Base-by-base conservation (phyloP, 2,329 filamentous ascomycete species). In the Fusarium vanettenii region DNA sequence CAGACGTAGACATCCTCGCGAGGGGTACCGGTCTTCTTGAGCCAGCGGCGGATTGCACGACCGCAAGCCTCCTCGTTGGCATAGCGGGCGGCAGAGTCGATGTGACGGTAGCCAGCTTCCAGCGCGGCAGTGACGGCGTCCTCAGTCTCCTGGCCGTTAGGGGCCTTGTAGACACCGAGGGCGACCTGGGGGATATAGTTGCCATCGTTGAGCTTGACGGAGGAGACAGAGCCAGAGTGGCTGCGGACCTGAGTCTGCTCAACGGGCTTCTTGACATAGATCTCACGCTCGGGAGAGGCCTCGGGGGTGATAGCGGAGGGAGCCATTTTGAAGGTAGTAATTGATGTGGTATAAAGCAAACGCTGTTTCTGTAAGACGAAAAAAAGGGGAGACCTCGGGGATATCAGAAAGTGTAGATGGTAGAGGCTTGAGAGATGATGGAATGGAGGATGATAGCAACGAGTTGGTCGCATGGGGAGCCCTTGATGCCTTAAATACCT, bases 191-290 rank as follows among this genome's bases (percentile, higher is more conserved):
- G 93, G 62, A 95, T 93, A 65, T 88, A 87, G 75, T 90, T 89
- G 70, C 92, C 92, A 84, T 95, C 92, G 79, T 93, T 94, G 70
- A 95, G 87, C 83, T 91, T 92, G 70, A 94, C 83, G 60, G 84
- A 81, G 33, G 79, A 78, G 64, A 79, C 66, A 20, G 77, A 80
- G 71, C 67, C 75, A 71, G 76, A 78, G 64, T 79, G 70, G 60
- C 75, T 72, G 67, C 78, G 75, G 60, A 29, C 70, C 62, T 77
- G 74, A 39, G 63, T 22, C 48, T 59, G 37, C 39, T 39, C 20
- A 31, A 71, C 18, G 31, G 75, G 57, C 78, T 82, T 82, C 76
- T 79, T 82, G 72, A 76, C 71, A 60, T 75, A 76, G 73, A 79
- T 71, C 35, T 76, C 60, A 61, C 80, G 79, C 78, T 80, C 80